Evolutionary conservation across 169 alveolate genomes (phyloP).

Genomic region (Plasmodium yoelii): DNA sequence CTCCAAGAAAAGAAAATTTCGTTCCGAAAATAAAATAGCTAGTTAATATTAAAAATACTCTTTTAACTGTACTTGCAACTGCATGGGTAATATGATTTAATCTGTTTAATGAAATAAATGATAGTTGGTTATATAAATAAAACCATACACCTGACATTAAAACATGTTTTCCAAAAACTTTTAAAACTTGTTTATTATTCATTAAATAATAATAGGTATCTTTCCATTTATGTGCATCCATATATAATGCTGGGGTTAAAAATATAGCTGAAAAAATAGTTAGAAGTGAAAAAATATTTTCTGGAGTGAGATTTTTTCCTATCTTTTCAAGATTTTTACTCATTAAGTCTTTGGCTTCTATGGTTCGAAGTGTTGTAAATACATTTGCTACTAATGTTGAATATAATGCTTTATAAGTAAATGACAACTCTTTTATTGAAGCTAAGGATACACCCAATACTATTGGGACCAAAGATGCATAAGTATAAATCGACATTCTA

Average conservation of each 20-base stretch:
- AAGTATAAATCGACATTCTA: constrained; percentile 80
- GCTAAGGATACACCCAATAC: constrained; percentile 85
- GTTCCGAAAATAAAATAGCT: constrained; percentile 80
- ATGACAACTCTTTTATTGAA: constrained; percentile 78
- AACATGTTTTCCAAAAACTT: constrained; percentile 74
- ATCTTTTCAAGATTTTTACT: constrained; percentile 79
- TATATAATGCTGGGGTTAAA: constrained; percentile 79
- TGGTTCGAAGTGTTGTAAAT: constrained; percentile 78
- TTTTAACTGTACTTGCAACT: constrained; percentile 87
- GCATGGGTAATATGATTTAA: constrained; percentile 86
- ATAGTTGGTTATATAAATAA: constrained; percentile 77
- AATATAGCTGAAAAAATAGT: constrained; percentile 79
- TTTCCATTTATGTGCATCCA: constrained; percentile 72
- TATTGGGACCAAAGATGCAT: constrained; percentile 82
- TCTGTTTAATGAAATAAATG: constrained; percentile 82
- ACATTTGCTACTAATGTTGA: constrained; percentile 79
- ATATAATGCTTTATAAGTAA: constrained; percentile 76
- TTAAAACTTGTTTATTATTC: constrained; percentile 40
- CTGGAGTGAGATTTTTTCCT: constrained; percentile 81
- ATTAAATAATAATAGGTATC: constrained; percentile 46
- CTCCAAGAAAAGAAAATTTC: constrained; percentile 80
- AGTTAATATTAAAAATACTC: constrained; percentile 79
- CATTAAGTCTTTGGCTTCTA: constrained; percentile 83
- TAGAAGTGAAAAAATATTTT: constrained; percentile 78
- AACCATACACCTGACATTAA: constrained; percentile 81